Base-by-base conservation (phyloP, 225 moss, liverwort and hornwort genomes). In the Antitrichia curtipendula region DNA sequence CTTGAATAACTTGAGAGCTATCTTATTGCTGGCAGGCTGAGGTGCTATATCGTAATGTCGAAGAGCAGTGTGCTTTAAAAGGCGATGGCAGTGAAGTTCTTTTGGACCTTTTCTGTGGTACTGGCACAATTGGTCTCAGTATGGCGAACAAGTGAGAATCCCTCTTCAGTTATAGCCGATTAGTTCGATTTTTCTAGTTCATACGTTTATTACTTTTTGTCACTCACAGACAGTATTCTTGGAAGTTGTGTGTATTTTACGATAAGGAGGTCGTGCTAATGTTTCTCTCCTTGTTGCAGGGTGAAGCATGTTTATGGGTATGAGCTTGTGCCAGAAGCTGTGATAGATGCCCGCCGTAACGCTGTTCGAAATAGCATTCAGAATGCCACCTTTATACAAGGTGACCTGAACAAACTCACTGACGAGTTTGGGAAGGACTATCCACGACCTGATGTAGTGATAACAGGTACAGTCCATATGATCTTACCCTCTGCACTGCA, bases 61-160 rank as follows among this genome's bases (percentile, higher is more conserved):
- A 96, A 94, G 95, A 97, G 88, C 88, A 92, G 83, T 99, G 97
- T 84, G 94, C 90, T 62, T 88, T 99, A 68, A 95, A 92, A 91
- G 99, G 94, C 87, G 95, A 99, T 91, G 90, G 94, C 63, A 96
- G 92, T 89, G 97, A 99, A 92, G 83, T 93, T n/a, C 84, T 99
- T 89, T 86, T 99, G 75, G 99, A 99, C 90, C 95, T 99, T 75
- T 99, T 99, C 86, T 97, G 99, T 93, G 99, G 99, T 81, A 99
- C 99, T 69, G 99, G 99, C 63, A 99, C 97, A 40, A 99, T 99
- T 73, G 99, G 99, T 52, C 96, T 99, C 56, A 97, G 95, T 85
- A 91, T 99, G 94, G 97, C 99, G 47, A 92, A 90, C 52, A 97
- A 88, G 97, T 97, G 85, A 90, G 91, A 82, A 60, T 76, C 43